Evolutionary conservation across 2,329 filamentous ascomycete species (phyloP), one percentile per base, ranked within the genome.

Genomic region (Exophiala oligosperma): DNA sequence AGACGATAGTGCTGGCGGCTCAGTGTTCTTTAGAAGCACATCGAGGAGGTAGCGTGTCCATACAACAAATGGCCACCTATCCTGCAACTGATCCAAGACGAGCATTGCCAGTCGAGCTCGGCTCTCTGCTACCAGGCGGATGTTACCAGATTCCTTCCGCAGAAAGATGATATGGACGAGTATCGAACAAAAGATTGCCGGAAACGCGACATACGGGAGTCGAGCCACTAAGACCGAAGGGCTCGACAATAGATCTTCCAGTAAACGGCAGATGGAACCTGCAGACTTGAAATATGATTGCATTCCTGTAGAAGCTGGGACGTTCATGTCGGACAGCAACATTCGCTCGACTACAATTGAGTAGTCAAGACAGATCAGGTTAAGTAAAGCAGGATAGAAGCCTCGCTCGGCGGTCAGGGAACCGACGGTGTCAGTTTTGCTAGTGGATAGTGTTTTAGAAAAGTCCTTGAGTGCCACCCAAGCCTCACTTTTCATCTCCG

Each of bases 31-130:
- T 5, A 54, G 41, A 21, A 54, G 29, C 6, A 29, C 23, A 21
- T 54, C 40, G 14, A 54, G 43, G 26, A 54, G 52, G 37, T 54
- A 38, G 17, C 52, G 40, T 11, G 52, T 54, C 52, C 52, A 57
- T 9, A 60, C 56, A 40, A 66, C 48, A 0, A 66, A 38, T 1
- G 66, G 66, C 47, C 67, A 63, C 8, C 57, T 46, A 54, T 64
- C 63, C 51, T 65, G 61, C 23, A 68, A 29, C 14, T 67, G 59
- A 6, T 64, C 57, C 11, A 68, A 56, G 14, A 67, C 60, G 23
- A 54, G 41, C 66, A 68, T 66, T 38, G 66, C 66, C 37, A 68
- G 58, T 4, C 51, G 57, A 8, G 64, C 64, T 52, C 66, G 62
- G 54, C 66, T 59, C 28, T 68, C 60, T n/a, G 66, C 66, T 24